A percentile compares a stretch with the other conserved stretches of the same genome.
Conservation (phyloP, 371 early-diverging fungal species). For the Mucor mucedo region DNA sequence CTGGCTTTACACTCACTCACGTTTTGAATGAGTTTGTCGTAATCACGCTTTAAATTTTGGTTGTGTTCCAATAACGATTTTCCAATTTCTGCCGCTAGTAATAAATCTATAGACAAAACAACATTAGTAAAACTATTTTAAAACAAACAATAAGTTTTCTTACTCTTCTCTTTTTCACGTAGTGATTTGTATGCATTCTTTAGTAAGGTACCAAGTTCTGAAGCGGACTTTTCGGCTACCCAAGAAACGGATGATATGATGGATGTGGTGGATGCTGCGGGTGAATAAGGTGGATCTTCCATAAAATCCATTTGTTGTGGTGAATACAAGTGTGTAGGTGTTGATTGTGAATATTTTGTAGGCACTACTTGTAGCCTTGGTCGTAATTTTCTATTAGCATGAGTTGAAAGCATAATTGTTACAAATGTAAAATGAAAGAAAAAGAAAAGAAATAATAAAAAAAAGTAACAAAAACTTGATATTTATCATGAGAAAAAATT, state of each 20-base stretch:
- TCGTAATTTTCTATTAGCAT: constrained; percentile 13
- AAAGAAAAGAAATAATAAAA: constrained; percentile 7
- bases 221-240: constrained; percentile 49
- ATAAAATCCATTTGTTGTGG: constrained; percentile 5
- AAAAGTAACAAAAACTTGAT: constrained; percentile 8
- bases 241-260: constrained; percentile 48
- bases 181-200: constrained; percentile 46
- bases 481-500: constrained; percentile 5
- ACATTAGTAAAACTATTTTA: background rate
- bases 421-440: background rate
- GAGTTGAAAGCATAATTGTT: constrained; percentile 26
- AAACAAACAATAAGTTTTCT: background rate
- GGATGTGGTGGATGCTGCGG: constrained; percentile 27
- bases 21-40: constrained; percentile 51
- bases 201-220: constrained; percentile 38
- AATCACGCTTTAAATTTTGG: constrained; percentile 51
- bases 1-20: constrained; percentile 20
- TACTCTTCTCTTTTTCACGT: constrained; percentile 49
- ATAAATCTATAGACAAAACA: constrained; percentile 47
- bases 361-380: constrained; percentile 16
- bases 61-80: constrained; percentile 63
- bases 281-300: constrained; percentile 38
- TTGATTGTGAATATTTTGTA: constrained; percentile 25
- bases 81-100: constrained; percentile 63
- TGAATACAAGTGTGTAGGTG: constrained; percentile 21